Conservation (phyloP, 495 filamentous ascomycete genomes). For the Tuber microsphaerosporum region DNA sequence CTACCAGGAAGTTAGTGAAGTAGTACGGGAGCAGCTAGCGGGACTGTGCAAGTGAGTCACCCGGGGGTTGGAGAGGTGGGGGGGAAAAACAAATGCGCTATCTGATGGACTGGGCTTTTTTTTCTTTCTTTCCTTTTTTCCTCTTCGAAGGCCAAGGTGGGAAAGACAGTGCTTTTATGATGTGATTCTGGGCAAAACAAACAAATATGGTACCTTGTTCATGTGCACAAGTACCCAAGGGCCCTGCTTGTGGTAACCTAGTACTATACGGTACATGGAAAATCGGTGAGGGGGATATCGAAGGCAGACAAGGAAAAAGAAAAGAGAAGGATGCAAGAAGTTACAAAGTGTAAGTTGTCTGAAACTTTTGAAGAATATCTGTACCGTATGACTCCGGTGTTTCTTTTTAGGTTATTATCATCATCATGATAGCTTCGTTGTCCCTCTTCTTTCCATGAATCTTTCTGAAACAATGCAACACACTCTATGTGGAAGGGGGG, state of each 20-base stretch:
- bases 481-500: neutral
- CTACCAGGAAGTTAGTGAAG: neutral
- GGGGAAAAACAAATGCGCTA: neutral
- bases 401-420: neutral
- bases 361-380: neutral
- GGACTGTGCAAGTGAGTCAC: neutral
- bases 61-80: neutral
- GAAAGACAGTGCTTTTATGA: neutral
- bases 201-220: neutral
- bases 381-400: neutral
- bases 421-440: neutral
- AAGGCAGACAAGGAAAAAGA: slow-evolving; percentile 3
- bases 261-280: neutral
- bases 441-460: neutral
- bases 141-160: neutral
- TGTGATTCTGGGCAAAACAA: neutral
- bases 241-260: neutral
- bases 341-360: neutral
- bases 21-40: neutral
- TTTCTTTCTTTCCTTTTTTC: neutral
- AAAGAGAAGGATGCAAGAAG: neutral
- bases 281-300: neutral
- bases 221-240: neutral
- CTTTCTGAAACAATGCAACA: neutral
- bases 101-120: neutral